phyloP scores from a whole-genome alignment of 1,284 basidiomycete genomes.

The Porogramme epimiltina region DNA sequence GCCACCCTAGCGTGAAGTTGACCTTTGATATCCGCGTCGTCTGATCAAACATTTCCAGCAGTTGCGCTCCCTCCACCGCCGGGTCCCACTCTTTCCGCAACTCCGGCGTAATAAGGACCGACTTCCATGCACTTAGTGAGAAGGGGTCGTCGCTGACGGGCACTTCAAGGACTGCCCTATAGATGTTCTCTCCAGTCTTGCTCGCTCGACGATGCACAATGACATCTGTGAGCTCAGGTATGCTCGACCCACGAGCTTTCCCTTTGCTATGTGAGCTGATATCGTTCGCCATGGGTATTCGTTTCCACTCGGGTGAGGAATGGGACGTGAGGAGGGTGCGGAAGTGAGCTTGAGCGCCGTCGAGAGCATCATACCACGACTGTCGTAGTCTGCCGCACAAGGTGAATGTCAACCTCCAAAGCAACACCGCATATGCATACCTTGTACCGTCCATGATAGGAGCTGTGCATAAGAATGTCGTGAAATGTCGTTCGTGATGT shows the following conservation, averaged over 20 bases:
- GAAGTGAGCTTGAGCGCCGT: constrained; percentile 71
- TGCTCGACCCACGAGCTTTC: constrained; percentile 49
- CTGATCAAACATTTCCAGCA: constrained; percentile 87
- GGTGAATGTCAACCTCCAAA: not conserved
- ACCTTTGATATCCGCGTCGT: constrained; percentile 87
- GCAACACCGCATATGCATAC: constrained; percentile 25
- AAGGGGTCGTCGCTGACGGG: constrained; percentile 61
- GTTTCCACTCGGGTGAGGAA: constrained; percentile 69
- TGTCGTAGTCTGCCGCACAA: constrained; percentile 65
- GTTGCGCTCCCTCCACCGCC: constrained; percentile 82
- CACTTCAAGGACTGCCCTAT: constrained; percentile 83
- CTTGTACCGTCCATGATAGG: constrained; percentile 43
- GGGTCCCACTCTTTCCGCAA: constrained; percentile 91
- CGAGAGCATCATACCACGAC: constrained; percentile 73
- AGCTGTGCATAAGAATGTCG: too few species aligned
- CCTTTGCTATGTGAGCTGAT: constrained; percentile 52
- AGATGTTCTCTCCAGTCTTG: constrained; percentile 75
- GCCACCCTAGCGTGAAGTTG: constrained; percentile 94
- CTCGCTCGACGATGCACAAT: constrained; percentile 65
- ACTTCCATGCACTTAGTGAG: constrained; percentile 81
- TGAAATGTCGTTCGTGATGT: too few species aligned
- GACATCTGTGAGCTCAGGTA: constrained; percentile 68
- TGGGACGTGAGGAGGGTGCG: constrained; percentile 67
- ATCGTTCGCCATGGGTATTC: constrained; percentile 53
- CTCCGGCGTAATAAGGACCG: constrained; percentile 84